These are phyloP conservation scores for Pyrenophora graminea DNA, from an alignment of 2,329 filamentous ascomycete genomes.

Conservation along the genomic window DNA sequence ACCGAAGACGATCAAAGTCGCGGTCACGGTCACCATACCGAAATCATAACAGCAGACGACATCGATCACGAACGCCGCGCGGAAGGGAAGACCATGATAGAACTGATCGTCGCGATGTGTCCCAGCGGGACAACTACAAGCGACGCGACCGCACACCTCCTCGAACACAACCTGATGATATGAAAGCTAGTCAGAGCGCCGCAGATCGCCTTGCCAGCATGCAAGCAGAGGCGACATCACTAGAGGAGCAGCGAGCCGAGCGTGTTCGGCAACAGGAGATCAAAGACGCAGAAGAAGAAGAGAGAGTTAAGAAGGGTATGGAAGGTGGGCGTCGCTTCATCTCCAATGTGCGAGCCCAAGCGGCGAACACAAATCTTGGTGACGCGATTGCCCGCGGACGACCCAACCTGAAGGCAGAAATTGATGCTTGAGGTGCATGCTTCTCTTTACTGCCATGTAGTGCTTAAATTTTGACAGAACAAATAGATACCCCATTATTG, in stretches of 20 bases:
- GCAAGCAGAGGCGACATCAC: slow-evolving; percentile 40
- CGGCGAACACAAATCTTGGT: slow-evolving; percentile 32
- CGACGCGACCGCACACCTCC: slow-evolving; percentile 30
- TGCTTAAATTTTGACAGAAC: neutral
- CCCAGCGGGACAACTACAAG: slow-evolving; percentile 21
- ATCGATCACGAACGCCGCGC: slow-evolving; percentile 28
- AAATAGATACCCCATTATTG: slow-evolving; percentile 16
- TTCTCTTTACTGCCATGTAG: no score
- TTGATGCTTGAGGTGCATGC: slow-evolving; percentile 14
- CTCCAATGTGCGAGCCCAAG: slow-evolving; percentile 27
- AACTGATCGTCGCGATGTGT: slow-evolving; percentile 18
- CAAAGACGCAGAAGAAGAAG: slow-evolving; percentile 42
- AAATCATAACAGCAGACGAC: slow-evolving; percentile 9
- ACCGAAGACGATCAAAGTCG: slow-evolving; percentile 28
- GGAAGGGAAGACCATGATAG: slow-evolving; percentile 17
- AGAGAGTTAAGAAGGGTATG: slow-evolving; percentile 26
- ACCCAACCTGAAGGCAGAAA: slow-evolving; percentile 21
- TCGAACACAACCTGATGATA: slow-evolving; percentile 10
- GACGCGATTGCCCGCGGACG: slow-evolving; percentile 37
- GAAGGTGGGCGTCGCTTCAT: slow-evolving; percentile 35
- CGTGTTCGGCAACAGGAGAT: slow-evolving; percentile 38
- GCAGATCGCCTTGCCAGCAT: slow-evolving; percentile 41
- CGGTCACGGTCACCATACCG: slow-evolving; percentile 17
- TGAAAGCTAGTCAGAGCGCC: slow-evolving; percentile 20
- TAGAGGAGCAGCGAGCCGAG: slow-evolving; percentile 41